Conservation (phyloP, 768 basidiomycete species). For the Lactarius pseudohatsudake region DNA sequence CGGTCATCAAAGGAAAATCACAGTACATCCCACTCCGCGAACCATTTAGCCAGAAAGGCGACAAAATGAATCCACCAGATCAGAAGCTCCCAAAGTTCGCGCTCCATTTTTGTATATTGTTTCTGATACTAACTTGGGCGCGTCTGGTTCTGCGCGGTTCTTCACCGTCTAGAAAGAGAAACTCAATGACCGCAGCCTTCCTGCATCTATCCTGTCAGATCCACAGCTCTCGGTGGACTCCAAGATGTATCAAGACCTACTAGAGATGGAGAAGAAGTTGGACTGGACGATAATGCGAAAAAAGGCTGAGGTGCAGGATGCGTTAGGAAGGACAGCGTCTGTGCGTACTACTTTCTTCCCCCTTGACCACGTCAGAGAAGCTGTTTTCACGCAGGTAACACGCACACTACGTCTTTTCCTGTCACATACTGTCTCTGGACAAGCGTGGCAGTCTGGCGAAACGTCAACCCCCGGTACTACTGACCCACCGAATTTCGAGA, state of each 20-base stretch:
- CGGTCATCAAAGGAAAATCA: not conserved
- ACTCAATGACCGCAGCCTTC: conserved; percentile 75
- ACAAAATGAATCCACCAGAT: conserved; percentile 28
- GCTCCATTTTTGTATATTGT: not conserved
- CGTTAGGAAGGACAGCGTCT: conserved; percentile 69
- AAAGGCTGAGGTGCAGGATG: conserved; percentile 86
- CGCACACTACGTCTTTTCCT: conserved; percentile 84
- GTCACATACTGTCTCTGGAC: conserved; percentile 83
- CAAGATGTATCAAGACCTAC: conserved; percentile 78
- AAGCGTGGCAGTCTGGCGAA: conserved; percentile 74
- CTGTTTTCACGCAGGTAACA: conserved; percentile 56
- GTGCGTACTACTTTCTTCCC: conserved; percentile 42
- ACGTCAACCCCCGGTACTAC: conserved; percentile 39
- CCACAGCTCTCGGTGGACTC: conserved; percentile 81
- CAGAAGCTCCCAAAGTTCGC: conserved; percentile 40
- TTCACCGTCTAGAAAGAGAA: conserved; percentile 60
- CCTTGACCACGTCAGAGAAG: not conserved
- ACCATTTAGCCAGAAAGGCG: not conserved
- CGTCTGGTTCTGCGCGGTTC: conserved; percentile 7
- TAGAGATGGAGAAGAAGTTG: conserved; percentile 86
- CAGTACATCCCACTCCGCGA: not conserved
- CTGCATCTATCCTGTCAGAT: conserved; percentile 70
- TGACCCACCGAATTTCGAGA: conserved; percentile 61
- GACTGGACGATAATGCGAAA: conserved; percentile 96
- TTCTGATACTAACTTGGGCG: not conserved